Conservation (phyloP, 371 early-diverging fungal species). For the Zychaea mexicana region DNA sequence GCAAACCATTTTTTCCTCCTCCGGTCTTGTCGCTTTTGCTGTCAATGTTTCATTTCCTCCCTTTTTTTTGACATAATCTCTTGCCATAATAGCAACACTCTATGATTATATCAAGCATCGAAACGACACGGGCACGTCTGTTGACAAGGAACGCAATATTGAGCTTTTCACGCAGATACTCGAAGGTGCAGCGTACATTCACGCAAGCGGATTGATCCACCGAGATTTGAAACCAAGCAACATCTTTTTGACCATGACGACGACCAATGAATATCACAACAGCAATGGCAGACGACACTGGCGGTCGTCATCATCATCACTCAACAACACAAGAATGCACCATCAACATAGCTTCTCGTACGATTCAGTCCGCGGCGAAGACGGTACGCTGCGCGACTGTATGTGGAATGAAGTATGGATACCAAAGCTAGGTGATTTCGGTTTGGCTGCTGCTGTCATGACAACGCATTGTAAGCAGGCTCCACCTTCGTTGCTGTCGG, state of each 20-base stretch:
- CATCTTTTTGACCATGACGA: constrained; percentile 59
- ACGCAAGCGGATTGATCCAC: constrained; percentile 72
- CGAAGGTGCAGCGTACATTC: constrained; percentile 72
- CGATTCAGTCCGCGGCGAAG: constrained; percentile 1
- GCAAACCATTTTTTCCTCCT: constrained; percentile 22
- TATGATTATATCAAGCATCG: constrained; percentile 42
- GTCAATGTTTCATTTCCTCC: neutral
- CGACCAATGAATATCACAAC: neutral
- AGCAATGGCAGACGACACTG: neutral
- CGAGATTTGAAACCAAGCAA: constrained; percentile 85
- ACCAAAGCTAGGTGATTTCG: constrained; percentile 89
- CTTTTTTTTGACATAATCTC: neutral
- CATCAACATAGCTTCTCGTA: constrained; percentile 19
- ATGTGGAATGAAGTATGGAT: constrained; percentile 52
- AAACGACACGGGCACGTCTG: constrained; percentile 24
- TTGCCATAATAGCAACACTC: constrained; percentile 30
- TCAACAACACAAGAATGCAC: neutral
- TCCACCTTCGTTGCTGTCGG: neutral
- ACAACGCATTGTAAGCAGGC: neutral
- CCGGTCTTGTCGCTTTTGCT: neutral
- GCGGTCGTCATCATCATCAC: constrained; percentile 2
- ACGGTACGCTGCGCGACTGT: constrained; percentile 17
- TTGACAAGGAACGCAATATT: constrained; percentile 46
- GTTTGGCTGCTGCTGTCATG: constrained; percentile 65
- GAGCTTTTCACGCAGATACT: constrained; percentile 57